Conservation (phyloP, 2,329 filamentous ascomycete species). For the Pseudocercospora fijiensis region DNA sequence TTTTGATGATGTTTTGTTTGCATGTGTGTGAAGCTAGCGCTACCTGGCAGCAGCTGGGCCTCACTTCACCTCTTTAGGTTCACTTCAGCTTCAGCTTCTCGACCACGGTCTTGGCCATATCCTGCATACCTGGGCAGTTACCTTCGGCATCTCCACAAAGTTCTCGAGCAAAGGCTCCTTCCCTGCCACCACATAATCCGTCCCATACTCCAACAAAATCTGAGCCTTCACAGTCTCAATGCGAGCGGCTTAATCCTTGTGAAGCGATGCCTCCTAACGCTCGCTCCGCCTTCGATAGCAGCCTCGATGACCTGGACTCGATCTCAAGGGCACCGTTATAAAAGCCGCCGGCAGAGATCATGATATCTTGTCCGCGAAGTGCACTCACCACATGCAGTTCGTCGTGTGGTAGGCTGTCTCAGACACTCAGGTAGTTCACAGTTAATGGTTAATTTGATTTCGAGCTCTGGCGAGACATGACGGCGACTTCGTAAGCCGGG, state of each 20-base stretch:
- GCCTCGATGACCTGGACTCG: slow-evolving; percentile 43
- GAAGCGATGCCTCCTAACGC: slow-evolving; percentile 21
- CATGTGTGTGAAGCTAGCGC: neutral
- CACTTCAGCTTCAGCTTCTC: neutral
- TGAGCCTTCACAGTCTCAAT: slow-evolving; percentile 17
- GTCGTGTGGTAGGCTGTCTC: slow-evolving; percentile 25
- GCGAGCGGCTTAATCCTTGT: slow-evolving; percentile 14
- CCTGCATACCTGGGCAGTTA: slow-evolving; percentile 9
- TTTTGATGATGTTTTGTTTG: neutral
- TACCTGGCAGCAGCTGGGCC: neutral
- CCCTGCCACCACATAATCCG: slow-evolving; percentile 13
- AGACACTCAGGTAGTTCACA: slow-evolving; percentile 16
- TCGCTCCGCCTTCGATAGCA: slow-evolving; percentile 41
- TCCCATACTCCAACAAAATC: slow-evolving; percentile 21
- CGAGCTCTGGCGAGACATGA: slow-evolving; percentile 21
- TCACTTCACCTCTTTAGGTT: neutral
- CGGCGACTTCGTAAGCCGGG: slow-evolving; percentile 15
- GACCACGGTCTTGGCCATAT: slow-evolving; percentile 4
- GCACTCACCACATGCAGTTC: slow-evolving; percentile 36
- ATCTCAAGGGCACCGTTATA: slow-evolving; percentile 32
- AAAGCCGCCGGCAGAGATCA: slow-evolving; percentile 38
- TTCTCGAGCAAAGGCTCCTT: slow-evolving; percentile 17
- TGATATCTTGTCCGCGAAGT: slow-evolving; percentile 41
- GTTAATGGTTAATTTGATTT: slow-evolving; percentile 18
- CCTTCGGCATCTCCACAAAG: slow-evolving; percentile 17